Evolutionary conservation across 345 rosid species (phyloP).

Genomic region (Arabis hirsuta): DNA sequence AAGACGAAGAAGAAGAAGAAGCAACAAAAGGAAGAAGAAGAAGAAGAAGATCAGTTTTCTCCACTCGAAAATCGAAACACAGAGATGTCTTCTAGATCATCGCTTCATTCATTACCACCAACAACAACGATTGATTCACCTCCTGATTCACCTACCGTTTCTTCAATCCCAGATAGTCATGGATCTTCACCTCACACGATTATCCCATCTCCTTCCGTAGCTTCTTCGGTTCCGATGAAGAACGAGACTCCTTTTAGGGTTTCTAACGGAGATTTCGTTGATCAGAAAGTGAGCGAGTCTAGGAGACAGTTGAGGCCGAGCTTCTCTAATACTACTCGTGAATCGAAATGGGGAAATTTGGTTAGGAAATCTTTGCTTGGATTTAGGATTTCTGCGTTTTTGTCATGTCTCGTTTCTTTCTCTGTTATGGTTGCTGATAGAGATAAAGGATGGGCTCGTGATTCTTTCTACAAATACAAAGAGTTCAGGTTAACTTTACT

Average conservation of each 20-base stretch:
- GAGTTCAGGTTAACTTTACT: conserved; percentile 69
- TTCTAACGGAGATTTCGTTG: conserved; percentile 31
- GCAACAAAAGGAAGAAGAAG: conserved; percentile 4
- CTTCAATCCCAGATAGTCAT: conserved; percentile 51
- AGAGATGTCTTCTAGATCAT: conserved; percentile 43
- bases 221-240: conserved; percentile 38
- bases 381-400: conserved; percentile 63
- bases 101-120: conserved; percentile 46
- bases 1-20: conserved; percentile 20
- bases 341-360: conserved; percentile 49
- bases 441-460: conserved; percentile 89
- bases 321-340: conserved; percentile 54
- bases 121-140: conserved; percentile 35
- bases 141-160: conserved; percentile 49
- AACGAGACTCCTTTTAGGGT: conserved; percentile 41
- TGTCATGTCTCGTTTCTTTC: conserved; percentile 71
- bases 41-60: background rate
- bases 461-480: conserved; percentile 78
- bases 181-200: conserved; percentile 50
- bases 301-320: conserved; percentile 49
- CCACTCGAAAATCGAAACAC: background rate
- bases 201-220: conserved; percentile 34
- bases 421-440: conserved; percentile 81
- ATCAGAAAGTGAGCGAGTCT: conserved; percentile 40
- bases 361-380: conserved; percentile 58